Conservation (phyloP, 148 eudicot genomes). For the Amaranthus hypochondriacus region DNA sequence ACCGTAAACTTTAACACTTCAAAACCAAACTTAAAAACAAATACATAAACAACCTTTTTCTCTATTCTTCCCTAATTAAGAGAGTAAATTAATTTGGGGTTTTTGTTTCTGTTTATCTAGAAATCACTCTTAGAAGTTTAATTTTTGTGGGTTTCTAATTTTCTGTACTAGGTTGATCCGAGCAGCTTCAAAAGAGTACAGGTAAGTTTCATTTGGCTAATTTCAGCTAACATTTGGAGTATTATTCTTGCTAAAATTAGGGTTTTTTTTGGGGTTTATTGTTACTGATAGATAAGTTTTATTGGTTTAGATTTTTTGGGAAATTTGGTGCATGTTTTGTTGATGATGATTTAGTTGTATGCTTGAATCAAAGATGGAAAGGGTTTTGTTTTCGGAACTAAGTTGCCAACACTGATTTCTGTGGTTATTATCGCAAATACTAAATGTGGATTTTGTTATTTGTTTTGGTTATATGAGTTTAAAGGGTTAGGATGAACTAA, state of each 20-base stretch:
- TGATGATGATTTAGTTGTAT: not conserved
- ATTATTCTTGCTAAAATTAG: not conserved
- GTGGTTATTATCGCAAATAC: not conserved
- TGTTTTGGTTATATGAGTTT: not conserved
- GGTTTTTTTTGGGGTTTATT: constrained; percentile 14
- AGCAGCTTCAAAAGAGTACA: constrained; percentile 1
- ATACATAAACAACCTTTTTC: not conserved
- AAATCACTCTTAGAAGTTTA: not conserved
- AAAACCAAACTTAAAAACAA: not conserved
- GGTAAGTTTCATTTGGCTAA: constrained; percentile 4
- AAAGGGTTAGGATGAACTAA: not conserved
- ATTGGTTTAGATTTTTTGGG: not conserved
- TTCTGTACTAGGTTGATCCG: not conserved
- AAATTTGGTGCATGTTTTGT: not conserved
- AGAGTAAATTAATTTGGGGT: constrained; percentile 2
- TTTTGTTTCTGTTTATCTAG: not conserved
- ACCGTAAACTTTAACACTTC: constrained; percentile 18
- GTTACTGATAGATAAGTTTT: not conserved
- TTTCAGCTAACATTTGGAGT: constrained; percentile 15
- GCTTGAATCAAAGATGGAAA: not conserved
- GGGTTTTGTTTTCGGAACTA: not conserved
- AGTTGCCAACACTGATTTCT: not conserved
- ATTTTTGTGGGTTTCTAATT: not conserved
- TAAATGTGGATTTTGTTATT: not conserved
- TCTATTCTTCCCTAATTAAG: not conserved